phyloP scores from a whole-genome alignment of 1,139 yeast species.

The Candida labiduridarum region DNA sequence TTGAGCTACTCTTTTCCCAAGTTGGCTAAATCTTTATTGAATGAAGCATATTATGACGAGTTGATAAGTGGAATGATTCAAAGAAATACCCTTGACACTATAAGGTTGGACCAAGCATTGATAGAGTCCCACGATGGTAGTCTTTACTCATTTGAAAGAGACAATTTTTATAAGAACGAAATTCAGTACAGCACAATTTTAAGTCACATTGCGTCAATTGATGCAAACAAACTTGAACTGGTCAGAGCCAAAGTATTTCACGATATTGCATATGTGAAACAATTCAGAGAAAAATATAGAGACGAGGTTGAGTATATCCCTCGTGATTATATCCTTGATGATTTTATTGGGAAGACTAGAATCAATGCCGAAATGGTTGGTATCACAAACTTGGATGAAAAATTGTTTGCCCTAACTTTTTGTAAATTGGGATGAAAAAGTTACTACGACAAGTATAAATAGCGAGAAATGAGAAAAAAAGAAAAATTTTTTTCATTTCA shows the following conservation, averaged over 20 bases:
- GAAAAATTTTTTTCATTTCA: neutral
- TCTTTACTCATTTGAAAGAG: conserved; percentile 36
- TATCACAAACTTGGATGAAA: conserved; percentile 2
- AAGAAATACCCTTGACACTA: conserved; percentile 11
- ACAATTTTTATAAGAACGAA: conserved; percentile 31
- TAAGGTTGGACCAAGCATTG: neutral
- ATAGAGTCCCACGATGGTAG: conserved; percentile 5
- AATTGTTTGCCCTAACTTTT: conserved; percentile 8
- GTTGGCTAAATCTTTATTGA: conserved; percentile 4
- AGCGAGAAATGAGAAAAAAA: neutral
- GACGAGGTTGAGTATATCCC: conserved; percentile 9
- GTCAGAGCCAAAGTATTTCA: conserved; percentile 7
- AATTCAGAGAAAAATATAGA: conserved; percentile 2
- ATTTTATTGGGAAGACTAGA: conserved; percentile 9
- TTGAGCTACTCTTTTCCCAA: conserved; percentile 11
- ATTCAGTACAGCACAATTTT: conserved; percentile 12
- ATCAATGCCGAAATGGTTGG: conserved; percentile 11
- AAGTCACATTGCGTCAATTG: conserved; percentile 3
- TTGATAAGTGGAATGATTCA: conserved; percentile 4
- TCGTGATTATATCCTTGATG: conserved; percentile 10
- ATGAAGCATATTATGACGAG: conserved; percentile 3
- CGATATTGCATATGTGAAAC: conserved; percentile 9
- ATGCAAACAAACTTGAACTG: neutral
- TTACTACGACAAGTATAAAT: neutral
- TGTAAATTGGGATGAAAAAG: conserved; percentile 7